Evolutionary conservation across 495 filamentous ascomycete genomes (phyloP), one percentile per base, ranked within the genome.

Genomic region (Xylaria castorea): DNA sequence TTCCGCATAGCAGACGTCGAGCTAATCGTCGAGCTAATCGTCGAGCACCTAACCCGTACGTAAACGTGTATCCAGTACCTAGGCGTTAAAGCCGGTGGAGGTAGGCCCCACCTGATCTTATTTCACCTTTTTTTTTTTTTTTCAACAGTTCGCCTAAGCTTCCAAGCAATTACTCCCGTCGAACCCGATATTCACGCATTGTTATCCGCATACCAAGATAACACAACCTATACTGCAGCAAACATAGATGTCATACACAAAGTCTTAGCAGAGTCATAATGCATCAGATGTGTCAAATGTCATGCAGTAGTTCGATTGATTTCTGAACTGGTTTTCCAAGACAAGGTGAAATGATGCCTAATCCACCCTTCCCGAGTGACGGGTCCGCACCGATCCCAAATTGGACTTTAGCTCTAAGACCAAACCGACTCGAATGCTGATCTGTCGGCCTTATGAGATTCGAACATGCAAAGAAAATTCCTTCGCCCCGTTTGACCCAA

Each of bases 401-500:
- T 25, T 58, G 20, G 51, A 61, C 51, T 36, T 42, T 60, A 67
- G 61, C 70, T 53, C 66, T 25, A 7, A 46, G 1, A 8, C n/a
- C 25, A 60, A n/a, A 20, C 46, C 22, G 48, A 44, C 50, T 62
- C 42, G 40, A 25, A 60, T 61, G 42, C 27, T 61, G 68, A 71
- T 63, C 68, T 27, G 22, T 63, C 68, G 57, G 58, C 42, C 68
- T 71, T 61, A 70, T 70, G 40, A 38, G 57, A 57, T 69, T 51
- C 67, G 67, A 70, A 70, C 40, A 46, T 70, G 67, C 53, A 62
- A 9, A 62, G 66, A 71, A 71, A 63, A 62, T 71, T 63, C 55
- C 53, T 71, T 71, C 68, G 46, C 68, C 57, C 44, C 55, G 55
- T 48, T 70, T 62, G 50, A 61, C 36, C 68, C 58, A 53, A 53